Evolutionary conservation across 1,284 basidiomycete genomes (phyloP).

Genomic region (Paramarasmius palmivorus): DNA sequence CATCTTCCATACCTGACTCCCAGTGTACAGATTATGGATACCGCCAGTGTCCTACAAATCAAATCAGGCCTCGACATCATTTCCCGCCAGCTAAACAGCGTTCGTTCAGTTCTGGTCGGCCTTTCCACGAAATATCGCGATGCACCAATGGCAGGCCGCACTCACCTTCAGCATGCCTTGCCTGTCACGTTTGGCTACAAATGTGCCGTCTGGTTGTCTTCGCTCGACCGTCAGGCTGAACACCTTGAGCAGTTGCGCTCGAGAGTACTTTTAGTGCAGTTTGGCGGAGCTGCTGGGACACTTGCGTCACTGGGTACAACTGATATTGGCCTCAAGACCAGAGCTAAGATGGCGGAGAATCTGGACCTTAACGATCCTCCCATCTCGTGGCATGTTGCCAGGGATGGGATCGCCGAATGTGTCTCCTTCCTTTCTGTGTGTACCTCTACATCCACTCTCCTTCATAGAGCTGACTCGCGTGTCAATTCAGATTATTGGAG

Average conservation of each 20-base stretch:
- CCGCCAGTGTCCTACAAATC: conserved; percentile 2
- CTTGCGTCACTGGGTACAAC: background rate
- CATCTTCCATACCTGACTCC: background rate
- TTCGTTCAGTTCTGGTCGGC: background rate
- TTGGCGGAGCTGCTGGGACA: conserved; percentile 3
- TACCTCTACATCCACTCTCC: too few relatives aligned
- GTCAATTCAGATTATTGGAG: background rate
- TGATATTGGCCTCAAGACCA: background rate
- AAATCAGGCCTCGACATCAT: background rate
- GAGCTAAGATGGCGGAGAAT: background rate
- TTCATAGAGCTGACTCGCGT: background rate
- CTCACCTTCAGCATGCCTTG: conserved; percentile 1
- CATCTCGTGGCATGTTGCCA: background rate
- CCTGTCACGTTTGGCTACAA: conserved; percentile 3
- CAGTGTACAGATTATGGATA: background rate
- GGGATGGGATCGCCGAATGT: conserved; percentile 2
- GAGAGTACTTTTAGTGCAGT: conserved; percentile 2
- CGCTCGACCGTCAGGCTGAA: conserved; percentile 1
- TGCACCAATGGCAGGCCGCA: conserved; percentile 3
- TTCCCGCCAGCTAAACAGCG: background rate
- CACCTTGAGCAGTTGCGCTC: background rate
- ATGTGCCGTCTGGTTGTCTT: conserved; percentile 3
- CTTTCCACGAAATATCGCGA: background rate
- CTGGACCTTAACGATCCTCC: background rate
- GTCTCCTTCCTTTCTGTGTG: conserved; percentile 1